These are phyloP conservation scores for Ophiocytium majus DNA, from an alignment of 352 stramenopile species.

Conservation along the genomic window DNA sequence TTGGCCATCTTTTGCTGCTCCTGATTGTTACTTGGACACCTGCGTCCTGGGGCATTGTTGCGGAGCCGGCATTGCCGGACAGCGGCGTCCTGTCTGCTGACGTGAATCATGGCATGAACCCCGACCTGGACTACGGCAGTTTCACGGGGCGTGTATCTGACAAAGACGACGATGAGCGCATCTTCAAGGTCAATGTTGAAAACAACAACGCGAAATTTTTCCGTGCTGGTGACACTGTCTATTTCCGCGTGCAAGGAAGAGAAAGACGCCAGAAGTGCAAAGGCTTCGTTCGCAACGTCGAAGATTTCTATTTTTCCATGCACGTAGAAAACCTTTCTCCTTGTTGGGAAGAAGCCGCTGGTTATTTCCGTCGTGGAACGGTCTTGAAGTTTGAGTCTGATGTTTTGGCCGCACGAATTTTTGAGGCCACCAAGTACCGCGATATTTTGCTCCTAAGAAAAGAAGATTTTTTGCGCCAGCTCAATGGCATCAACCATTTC, in stretches of 20 bases:
- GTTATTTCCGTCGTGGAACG: slow-evolving; percentile 1
- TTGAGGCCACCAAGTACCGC: slow-evolving; percentile 11
- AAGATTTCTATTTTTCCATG: slow-evolving; percentile 10
- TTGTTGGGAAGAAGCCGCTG: background rate
- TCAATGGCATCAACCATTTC: slow-evolving; percentile 13
- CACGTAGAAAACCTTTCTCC: background rate
- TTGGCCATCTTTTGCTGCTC: background rate
- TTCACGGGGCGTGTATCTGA: background rate
- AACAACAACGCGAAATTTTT: slow-evolving; percentile 12
- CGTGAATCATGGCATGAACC: background rate
- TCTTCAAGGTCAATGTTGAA: slow-evolving; percentile 10
- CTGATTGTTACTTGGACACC: background rate
- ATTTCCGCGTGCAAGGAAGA: background rate
- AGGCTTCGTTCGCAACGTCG: slow-evolving; percentile 9
- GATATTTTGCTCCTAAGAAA: background rate
- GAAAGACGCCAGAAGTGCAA: background rate
- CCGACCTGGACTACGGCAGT: background rate
- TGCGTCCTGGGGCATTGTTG: background rate
- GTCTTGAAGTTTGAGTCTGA: background rate
- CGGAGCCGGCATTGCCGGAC: background rate
- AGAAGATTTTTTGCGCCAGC: slow-evolving; percentile 5
- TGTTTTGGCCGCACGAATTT: background rate
- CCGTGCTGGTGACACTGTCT: background rate
- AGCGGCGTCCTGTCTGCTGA: background rate
- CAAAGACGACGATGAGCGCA: background rate